Conservation (phyloP, 129 eudicot genomes). For the Tagetes erecta region DNA sequence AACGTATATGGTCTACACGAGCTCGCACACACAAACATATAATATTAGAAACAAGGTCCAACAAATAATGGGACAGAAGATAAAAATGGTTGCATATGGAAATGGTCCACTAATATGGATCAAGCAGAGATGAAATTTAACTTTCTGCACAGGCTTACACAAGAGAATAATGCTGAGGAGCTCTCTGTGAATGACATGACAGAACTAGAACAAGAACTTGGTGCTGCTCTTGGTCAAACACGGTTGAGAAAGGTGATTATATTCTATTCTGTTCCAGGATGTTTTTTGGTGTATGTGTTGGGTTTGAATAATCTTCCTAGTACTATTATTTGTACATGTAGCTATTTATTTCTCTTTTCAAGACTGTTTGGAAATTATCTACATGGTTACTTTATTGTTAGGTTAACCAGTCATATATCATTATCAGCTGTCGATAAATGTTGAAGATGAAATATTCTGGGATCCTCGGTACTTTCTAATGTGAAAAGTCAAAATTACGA, state of each 20-base stretch:
- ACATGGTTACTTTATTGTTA: background rate
- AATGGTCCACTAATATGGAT: background rate
- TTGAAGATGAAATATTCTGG: background rate
- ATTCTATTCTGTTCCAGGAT: background rate
- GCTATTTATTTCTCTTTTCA: background rate
- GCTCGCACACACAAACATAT: background rate
- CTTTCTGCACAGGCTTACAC: conserved; percentile 42
- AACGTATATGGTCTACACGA: background rate
- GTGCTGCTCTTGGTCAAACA: conserved; percentile 43
- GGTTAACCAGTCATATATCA: background rate
- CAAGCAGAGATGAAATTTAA: background rate
- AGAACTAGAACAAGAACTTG: conserved; percentile 55
- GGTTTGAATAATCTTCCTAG: conserved; percentile 4
- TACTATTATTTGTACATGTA: background rate
- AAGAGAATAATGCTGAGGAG: conserved; percentile 27
- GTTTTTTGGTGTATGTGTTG: background rate
- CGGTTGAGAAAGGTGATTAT: conserved; percentile 50
- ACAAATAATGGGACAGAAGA: background rate
- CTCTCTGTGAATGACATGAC: conserved; percentile 40
- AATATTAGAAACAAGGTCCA: background rate
- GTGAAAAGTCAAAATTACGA: background rate
- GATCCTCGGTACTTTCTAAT: background rate
- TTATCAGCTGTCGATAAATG: background rate
- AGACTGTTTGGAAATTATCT: background rate
- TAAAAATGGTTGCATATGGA: background rate